A percentile compares a stretch with the other conserved stretches of the same genome.
Evolutionary conservation across 495 filamentous ascomycete genomes (phyloP).

Genomic region (Penicillium longicatenatum): DNA sequence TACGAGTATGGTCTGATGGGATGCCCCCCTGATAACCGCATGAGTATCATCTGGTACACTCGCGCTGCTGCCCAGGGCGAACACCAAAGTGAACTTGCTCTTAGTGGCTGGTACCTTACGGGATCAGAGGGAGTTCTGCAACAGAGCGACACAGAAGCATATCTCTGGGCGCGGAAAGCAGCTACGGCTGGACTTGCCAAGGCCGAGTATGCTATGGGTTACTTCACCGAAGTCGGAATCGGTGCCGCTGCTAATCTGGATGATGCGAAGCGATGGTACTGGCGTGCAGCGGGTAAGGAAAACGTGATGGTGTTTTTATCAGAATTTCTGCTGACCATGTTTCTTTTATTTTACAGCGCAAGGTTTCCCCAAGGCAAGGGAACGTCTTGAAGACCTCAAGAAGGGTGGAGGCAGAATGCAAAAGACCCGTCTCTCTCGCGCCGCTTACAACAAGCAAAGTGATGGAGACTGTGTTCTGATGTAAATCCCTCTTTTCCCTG

Average conservation of each 20-base stretch:
- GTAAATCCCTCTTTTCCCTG: conserved; percentile 42
- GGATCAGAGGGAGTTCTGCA: conserved; percentile 83
- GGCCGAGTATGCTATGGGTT: conserved; percentile 97
- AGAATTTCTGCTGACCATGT: conserved; percentile 1
- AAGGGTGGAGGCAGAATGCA: conserved; percentile 68
- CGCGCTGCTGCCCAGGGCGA: conserved; percentile 90
- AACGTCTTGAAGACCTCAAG: conserved; percentile 91
- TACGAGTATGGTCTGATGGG: conserved; percentile 90
- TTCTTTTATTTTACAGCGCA: conserved; percentile 61
- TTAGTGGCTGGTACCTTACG: conserved; percentile 96
- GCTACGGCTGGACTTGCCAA: conserved; percentile 82
- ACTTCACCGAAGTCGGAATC: conserved; percentile 94
- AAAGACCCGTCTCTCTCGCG: conserved; percentile 81
- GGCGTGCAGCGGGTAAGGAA: conserved; percentile 90
- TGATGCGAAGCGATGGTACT: conserved; percentile 98
- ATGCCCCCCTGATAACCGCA: conserved; percentile 75
- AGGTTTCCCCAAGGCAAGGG: conserved; percentile 88
- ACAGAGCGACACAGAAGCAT: conserved; percentile 94
- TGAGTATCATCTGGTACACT: conserved; percentile 91
- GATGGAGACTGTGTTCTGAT: conserved; percentile 83
- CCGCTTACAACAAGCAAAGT: conserved; percentile 77
- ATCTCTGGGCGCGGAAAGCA: conserved; percentile 94
- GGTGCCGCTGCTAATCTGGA: conserved; percentile 84
- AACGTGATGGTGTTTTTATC: conserved; percentile 3
- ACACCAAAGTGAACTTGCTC: conserved; percentile 88